These are phyloP conservation scores for Raphanus raphanistrum DNA, from an alignment of 345 rosid species.

Conservation along the genomic window DNA sequence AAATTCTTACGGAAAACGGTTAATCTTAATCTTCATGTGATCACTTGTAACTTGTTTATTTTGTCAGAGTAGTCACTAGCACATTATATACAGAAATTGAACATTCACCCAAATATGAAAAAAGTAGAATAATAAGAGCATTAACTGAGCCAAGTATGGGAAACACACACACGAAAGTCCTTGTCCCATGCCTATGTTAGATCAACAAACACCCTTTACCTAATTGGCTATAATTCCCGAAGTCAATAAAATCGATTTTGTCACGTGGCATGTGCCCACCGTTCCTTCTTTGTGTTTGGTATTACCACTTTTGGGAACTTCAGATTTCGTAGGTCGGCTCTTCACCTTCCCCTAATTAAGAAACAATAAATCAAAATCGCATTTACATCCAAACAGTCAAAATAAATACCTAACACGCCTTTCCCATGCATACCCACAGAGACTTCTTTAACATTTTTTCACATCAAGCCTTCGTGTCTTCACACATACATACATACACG, in stretches of 20 bases:
- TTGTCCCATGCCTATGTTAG: conserved; percentile 30
- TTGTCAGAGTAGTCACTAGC: background rate
- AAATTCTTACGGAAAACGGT: background rate
- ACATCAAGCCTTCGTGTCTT: conserved; percentile 28
- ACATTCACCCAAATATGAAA: background rate
- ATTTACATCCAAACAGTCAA: conserved; percentile 41
- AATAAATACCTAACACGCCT: conserved; percentile 38
- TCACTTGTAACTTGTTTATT: background rate
- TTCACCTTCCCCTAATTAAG: conserved; percentile 28
- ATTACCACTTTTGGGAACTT: conserved; percentile 30
- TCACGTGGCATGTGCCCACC: conserved; percentile 21
- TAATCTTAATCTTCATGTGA: background rate
- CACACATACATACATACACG: conserved; percentile 37
- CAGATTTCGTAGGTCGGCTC: conserved; percentile 27
- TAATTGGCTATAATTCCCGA: conserved; percentile 7
- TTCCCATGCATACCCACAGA: conserved; percentile 36
- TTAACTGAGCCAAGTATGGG: conserved; percentile 13
- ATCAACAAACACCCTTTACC: conserved; percentile 33
- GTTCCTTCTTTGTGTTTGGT: conserved; percentile 18
- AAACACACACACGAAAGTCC: conserved; percentile 30
- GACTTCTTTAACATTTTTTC: conserved; percentile 16
- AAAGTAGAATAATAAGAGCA: background rate
- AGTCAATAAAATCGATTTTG: conserved; percentile 21
- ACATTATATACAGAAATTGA: background rate
- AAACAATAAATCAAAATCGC: conserved; percentile 33